Base-by-base conservation (phyloP, 1,284 basidiomycete genomes). In the Apiotrichum gracile region DNA sequence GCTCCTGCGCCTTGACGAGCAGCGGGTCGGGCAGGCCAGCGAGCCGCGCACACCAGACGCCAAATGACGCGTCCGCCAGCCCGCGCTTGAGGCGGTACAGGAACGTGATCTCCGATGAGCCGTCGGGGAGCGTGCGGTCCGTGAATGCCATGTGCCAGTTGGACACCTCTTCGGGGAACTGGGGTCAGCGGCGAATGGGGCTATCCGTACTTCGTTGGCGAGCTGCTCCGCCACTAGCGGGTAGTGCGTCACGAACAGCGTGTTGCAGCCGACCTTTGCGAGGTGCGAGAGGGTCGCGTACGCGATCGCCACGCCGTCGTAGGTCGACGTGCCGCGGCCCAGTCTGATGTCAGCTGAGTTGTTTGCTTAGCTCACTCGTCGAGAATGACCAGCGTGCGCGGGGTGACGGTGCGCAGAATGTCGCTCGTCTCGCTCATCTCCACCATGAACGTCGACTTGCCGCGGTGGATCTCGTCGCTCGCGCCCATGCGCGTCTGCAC, bases 231-330 rank as follows among this genome's bases (percentile, higher is more conserved):
- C 76, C 0, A 77, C 68, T 45, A 70, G 77, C 1, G 91, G 91
- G 65, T 93, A 96, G 68, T 96, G 91, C 0, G 91, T 96, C 61
- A 94, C 91, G 70, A 96, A 96, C n/a, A 94, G 75, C 0, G 89
- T 90, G 69, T 87, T 88, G 77, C 86, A 86, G 58, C 80, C 80
- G 25, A 80, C 80, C 0, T 70, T 73, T 3, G 87, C 79, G 4
- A 94, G 78, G 55, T 91, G 82, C 46, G 88, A 82, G 46, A 94
- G 77, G 0, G 87, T 86, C 2, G 88, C 72, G 53, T 91, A 69
- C 5, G 69, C 70, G n/a, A 73, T 73, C 8, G 74, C 74, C 9
- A 74, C 72, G 16, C 74, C 74, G 51, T 76, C 74, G 43, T 69
- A 72, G 2, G 73, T 73, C 43, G 66, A 68, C 45, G 70, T 69